Percentiles rank a stretch among this genome's conserved stretches.
These are phyloP conservation scores for Fusarium sp. DNA, from an alignment of 2,329 filamentous ascomycete species.

Conservation along the genomic window DNA sequence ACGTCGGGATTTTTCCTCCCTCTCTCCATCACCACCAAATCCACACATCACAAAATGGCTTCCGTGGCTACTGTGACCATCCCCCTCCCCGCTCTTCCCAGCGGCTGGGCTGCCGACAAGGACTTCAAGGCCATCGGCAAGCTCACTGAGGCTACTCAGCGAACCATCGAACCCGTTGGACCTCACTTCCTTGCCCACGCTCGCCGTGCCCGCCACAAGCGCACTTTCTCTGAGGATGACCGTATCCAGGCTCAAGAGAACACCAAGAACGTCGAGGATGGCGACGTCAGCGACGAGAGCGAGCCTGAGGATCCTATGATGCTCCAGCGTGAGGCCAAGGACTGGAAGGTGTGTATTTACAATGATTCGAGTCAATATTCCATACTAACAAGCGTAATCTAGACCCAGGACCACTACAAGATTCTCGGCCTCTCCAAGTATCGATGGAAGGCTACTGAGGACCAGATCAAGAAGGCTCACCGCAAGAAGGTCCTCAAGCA, in stretches of 20 bases:
- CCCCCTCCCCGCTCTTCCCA: slow-evolving; percentile 78
- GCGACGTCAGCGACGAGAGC: slow-evolving; percentile 89
- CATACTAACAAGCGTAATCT: background rate
- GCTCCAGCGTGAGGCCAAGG: slow-evolving; percentile 93
- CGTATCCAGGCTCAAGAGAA: slow-evolving; percentile 94
- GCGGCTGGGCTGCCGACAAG: slow-evolving; percentile 86
- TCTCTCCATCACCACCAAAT: slow-evolving; percentile 31
- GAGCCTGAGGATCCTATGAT: slow-evolving; percentile 94
- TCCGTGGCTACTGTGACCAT: slow-evolving; percentile 67
- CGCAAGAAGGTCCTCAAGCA: slow-evolving; percentile 99
- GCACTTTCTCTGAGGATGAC: slow-evolving; percentile 98
- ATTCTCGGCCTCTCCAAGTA: slow-evolving; percentile 93
- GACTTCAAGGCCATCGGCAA: slow-evolving; percentile 87
- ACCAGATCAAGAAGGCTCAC: slow-evolving; percentile 98
- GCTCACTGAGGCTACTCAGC: slow-evolving; percentile 79
- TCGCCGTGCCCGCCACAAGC: slow-evolving; percentile 93
- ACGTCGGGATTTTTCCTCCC: slow-evolving; percentile 15
- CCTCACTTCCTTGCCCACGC: slow-evolving; percentile 98
- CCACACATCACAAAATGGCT: slow-evolving; percentile 63
- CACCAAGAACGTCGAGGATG: slow-evolving; percentile 94
- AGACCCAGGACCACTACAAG: slow-evolving; percentile 97
- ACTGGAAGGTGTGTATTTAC: slow-evolving; percentile 84
- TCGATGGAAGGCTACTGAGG: slow-evolving; percentile 91
- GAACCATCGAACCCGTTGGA: slow-evolving; percentile 94
- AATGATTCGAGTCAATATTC: background rate